Conservation (phyloP, 2,329 filamentous ascomycete genomes). For the Colletotrichum sp. region DNA sequence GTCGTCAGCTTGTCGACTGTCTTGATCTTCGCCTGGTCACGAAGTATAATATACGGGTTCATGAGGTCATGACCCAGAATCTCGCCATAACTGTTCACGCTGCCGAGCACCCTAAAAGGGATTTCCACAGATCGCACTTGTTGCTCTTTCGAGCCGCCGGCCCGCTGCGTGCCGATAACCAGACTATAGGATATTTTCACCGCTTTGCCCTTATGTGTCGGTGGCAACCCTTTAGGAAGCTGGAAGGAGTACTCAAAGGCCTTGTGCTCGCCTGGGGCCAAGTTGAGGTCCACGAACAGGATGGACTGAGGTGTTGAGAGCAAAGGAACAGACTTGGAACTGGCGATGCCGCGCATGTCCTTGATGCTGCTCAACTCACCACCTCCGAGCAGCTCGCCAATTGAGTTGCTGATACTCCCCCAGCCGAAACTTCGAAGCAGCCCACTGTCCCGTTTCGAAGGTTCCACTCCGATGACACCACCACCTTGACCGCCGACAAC, state of each 20-base stretch:
- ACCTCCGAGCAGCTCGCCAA: constrained; percentile 85
- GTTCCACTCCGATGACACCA: constrained; percentile 83
- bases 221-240: constrained; percentile 87
- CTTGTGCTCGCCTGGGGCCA: constrained; percentile 87
- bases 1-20: constrained; percentile 45
- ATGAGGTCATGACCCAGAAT: constrained; percentile 93
- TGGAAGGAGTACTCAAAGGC: constrained; percentile 88
- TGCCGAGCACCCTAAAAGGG: constrained; percentile 91
- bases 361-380: constrained; percentile 92
- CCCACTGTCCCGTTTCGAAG: constrained; percentile 75
- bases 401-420: constrained; percentile 84
- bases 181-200: constrained; percentile 94
- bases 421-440: constrained; percentile 86
- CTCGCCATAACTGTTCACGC: constrained; percentile 87
- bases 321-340: constrained; percentile 85
- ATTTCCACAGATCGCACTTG: constrained; percentile 91
- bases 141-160: constrained; percentile 77
- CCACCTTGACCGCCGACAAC: constrained; percentile 87
- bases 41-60: constrained; percentile 88
- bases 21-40: constrained; percentile 77
- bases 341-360: constrained; percentile 89
- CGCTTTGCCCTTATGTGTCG: constrained; percentile 87
- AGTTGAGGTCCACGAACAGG: constrained; percentile 88
- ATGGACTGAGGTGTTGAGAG: constrained; percentile 96
- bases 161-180: constrained; percentile 88